Base-by-base conservation (phyloP, 208 protist genomes). In the Leishmania braziliensis region DNA sequence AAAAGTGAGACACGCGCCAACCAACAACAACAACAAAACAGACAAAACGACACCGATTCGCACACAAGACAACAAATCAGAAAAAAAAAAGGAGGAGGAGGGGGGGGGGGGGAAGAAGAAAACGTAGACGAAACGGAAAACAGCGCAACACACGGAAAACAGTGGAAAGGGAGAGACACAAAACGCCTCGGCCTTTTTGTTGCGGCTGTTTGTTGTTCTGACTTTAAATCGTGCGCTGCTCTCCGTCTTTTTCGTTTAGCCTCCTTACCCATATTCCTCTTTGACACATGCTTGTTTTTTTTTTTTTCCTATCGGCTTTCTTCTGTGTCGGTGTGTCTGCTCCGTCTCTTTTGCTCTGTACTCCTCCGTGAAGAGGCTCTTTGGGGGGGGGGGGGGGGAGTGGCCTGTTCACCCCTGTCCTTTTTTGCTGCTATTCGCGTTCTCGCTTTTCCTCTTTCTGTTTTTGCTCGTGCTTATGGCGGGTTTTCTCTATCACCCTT, bases 261-360 rank as follows among this genome's bases (percentile, higher is more conserved):
- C 80, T 77, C 53, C 65, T 81, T 79, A 46, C 2, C 33, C 36
- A 4, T 46, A 6, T 43, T 77, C 18, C 50, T 77, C 66, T 68
- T 68, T 68, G 56, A 62, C 1, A 51, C 50, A 71, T 71, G n/a
- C n/a, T 71, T 71, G 36, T 71, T n/a, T 39, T 48, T 71, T 48
- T 50, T 48, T 69, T 71, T 48, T 50, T 48, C 14, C 29, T 39
- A 14, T 39, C 63, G 26, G n/a, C 39, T 29, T 48, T 39, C 39
- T 71, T 18, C 65, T 50, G 65, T 2, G 26, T 48, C 36, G n/a
- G n/a, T 71, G 36, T 43, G n/a, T 39, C 36, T n/a, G 5, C 39
- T 71, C n/a, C 39, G n/a, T 71, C 5, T 71, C 18, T 71, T 39
- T 71, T 9, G 5, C 14, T 50, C 18, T 71, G n/a, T 71, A 29